Evolutionary conservation across 2,329 filamentous ascomycete genomes (phyloP), one percentile per base, ranked within the genome.

Genomic region (Cadophora gregata): DNA sequence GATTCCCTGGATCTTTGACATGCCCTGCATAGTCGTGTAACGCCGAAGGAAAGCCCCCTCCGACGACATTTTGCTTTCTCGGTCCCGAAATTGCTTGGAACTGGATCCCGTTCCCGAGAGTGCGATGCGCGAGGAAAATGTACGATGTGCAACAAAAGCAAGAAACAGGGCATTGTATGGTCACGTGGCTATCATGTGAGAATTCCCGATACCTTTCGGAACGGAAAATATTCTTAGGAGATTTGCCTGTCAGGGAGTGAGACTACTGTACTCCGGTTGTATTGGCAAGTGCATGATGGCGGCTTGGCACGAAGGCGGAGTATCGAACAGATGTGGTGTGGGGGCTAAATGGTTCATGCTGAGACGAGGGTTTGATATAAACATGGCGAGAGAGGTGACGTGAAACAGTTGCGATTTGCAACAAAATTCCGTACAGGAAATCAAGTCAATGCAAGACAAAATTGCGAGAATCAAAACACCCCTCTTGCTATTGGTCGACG

Each of bases 61-160:
- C 48, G 24, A 53, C 50, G 25, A 31, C 19, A 36, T 21, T 36
- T 27, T 24, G 31, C n/a, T 56, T 33, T 33, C 31, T 56, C 53
- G 31, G 53, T 56, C 53, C n/a, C 31, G 31, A 9, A 36, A 36
- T 36, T 21, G 31, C 33, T 12, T 38, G 21, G 12, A 14, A 25
- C n/a, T 42, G 33, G n/a, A 19, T 58, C 21, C 21, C 31, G 33
- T 38, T 58, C 21, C 55, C 33, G 55, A 58, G 55, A 58, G 33
- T 58, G 31, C 21, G 12, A 58, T 58, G 31, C 27, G 16, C 33
- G 10, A 42, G 14, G 4, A 10, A 6, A 58, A 38, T 25, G 33
- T 38, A 21, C 55, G 55, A 58, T 19, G 31, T 42, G 55, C 55
- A 47, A 58, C 55, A 58, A 58, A 58, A 58, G n/a, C 9, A 8